Evolutionary conservation across 306 rosid species (phyloP), one percentile per base, ranked within the genome.

Genomic region (Sphenostylis stenocarpa): DNA sequence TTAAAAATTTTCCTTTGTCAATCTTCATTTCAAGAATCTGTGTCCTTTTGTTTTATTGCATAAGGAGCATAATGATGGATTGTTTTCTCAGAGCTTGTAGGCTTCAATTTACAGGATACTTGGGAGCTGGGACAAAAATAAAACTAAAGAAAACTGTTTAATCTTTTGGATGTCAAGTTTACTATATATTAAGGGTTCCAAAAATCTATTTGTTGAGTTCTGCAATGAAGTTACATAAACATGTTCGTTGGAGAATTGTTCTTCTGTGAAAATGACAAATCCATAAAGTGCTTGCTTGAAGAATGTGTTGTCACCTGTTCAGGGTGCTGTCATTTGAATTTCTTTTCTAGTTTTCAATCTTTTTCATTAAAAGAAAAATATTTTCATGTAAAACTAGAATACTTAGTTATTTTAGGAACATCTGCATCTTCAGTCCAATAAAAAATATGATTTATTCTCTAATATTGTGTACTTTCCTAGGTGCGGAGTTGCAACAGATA

Each of bases 401-500:
- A 28, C 5, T 24, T 38, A 47, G 71, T 14, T 51, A 19, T 43
- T 44, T n/a, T 62, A 4, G 55, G 8, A 70, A 74, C 71, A 68
- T 20, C 60, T 43, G n/a, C 72, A 9, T n/a, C 75, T 24, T n/a
- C 64, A 14, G 41, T 41, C 29, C 49, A 69, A 70, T 75, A 13
- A 17, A 82, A 45, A 17, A 53, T 19, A 66, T 63, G 58, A 47
- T 19, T 4, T 44, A 64, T 64, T 44, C 28, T 80, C 68, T 70
- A 17, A 77, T 55, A 74, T 52, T 79, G 26, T 72, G 65, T 79
- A 62, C 84, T 29, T 81, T 78, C 29, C 26, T 81, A 90, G 95
- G 87, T 77, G 21, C 77, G 6, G 97, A 87, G 77, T 83, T 92
- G 87, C 87, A 89, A 61, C 90, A 77, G 73, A 82, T 95, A 75